Evolutionary conservation across 306 rosid genomes (phyloP), one percentile per base, ranked within the genome.

Genomic region (Vigna unguiculata): DNA sequence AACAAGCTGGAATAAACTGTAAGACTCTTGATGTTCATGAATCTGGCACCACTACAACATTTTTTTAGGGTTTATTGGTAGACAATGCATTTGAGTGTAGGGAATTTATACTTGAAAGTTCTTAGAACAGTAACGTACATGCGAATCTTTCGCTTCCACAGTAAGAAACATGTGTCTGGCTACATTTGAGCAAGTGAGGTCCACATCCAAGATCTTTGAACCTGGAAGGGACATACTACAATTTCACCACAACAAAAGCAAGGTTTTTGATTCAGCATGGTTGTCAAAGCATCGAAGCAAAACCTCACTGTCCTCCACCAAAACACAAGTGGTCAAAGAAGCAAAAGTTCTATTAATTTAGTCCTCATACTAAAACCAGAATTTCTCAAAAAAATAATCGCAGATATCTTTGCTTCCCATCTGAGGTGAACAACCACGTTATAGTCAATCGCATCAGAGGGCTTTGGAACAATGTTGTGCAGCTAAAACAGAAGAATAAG

Each of bases 1-100:
- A 47, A 69, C 87, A 72, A 70, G 34, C 80, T 51, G 74, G 43
- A 62, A 62, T 48, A 59, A 72, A 58, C 53, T 55, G 66, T 71
- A 36, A 74, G 59, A 74, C 64, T 3, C 24, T 47, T 22, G 14
- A 25, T 38, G 24, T 88, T 81, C 95, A 86, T 80, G 86, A 78
- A 82, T 77, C 69, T 48, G 71, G 62, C 58, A 51, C 30, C 19
- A 61, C 72, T 34, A 72, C 49, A 38, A 61, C 71, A 79, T 69
- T n/a, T 21, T 13, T 30, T 41, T 48, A 69, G 67, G 4, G 52
- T 81, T 59, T 75, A 22, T 69, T 36, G 76, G 61, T 58, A 74
- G 60, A 75, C 81, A 79, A 38, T 36, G 46, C 61, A 65, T 72
- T 70, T 25, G 14, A 19, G 9, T 19, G 52, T 65, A 71, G 53